Conservation (phyloP, 140 eudicot species). For the Erigeron philadelphicus region DNA sequence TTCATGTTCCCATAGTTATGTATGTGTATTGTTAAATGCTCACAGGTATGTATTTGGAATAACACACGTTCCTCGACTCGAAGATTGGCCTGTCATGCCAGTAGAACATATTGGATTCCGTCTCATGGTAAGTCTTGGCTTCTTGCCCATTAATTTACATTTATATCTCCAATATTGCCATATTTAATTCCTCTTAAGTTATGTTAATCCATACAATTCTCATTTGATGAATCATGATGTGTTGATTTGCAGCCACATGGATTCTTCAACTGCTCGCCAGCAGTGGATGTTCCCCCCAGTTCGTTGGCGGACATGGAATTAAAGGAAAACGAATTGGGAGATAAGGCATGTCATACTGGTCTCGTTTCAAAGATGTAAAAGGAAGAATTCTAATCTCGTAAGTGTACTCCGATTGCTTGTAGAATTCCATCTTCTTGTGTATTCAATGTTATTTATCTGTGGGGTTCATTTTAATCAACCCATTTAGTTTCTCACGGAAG, state of each 20-base stretch:
- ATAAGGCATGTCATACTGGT: conserved; percentile 42
- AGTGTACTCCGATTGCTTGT: conserved; percentile 12
- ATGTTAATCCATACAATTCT: neutral
- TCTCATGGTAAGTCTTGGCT: conserved; percentile 56
- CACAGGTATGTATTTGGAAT: conserved; percentile 89
- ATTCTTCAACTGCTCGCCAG: conserved; percentile 67
- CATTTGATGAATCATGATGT: conserved; percentile 5
- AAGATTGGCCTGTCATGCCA: conserved; percentile 99
- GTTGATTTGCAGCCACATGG: conserved; percentile 60
- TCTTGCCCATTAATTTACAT: neutral
- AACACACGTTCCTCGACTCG: conserved; percentile 92
- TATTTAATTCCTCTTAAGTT: neutral
- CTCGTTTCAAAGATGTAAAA: conserved; percentile 48
- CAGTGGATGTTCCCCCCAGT: conserved; percentile 59
- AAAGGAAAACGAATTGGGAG: conserved; percentile 49
- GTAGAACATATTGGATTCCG: conserved; percentile 87
- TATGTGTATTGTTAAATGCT: conserved; percentile 16
- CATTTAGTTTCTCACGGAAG: neutral
- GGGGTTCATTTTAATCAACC: neutral
- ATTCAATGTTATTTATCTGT: neutral
- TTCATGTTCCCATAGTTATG: neutral
- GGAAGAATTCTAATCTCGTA: neutral
- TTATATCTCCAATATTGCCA: neutral
- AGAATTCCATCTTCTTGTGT: neutral
- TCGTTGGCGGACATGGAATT: conserved; percentile 37